phyloP scores from a whole-genome alignment of 2,329 filamentous ascomycete species.

The Claviceps purpurea region DNA sequence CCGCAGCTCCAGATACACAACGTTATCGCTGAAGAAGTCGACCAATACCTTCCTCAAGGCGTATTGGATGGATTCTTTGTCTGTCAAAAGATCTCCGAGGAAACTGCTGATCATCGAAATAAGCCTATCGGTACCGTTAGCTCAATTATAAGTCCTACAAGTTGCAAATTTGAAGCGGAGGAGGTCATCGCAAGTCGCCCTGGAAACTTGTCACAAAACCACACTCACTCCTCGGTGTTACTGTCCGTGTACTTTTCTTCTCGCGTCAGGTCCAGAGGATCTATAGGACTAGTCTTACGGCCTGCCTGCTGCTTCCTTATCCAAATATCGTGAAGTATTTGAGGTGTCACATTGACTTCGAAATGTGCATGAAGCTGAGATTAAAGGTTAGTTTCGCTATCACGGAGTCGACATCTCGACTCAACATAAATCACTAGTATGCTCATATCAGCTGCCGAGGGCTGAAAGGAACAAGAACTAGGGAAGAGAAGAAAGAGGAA shows the following conservation, averaged over 20 bases:
- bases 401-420: not conserved
- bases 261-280: conserved; percentile 58
- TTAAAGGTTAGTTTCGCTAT: not conserved
- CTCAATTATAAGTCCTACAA: too few relatives aligned
- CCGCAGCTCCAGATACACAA: conserved; percentile 66
- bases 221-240: conserved; percentile 51
- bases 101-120: conserved; percentile 68
- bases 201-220: not conserved
- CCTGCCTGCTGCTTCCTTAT: conserved; percentile 38
- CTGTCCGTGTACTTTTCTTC: conserved; percentile 53
- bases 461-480: not conserved
- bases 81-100: conserved; percentile 63
- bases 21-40: conserved; percentile 56
- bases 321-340: conserved; percentile 66
- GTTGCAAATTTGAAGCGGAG: too few relatives aligned
- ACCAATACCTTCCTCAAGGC: conserved; percentile 52
- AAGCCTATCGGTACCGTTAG: conserved; percentile 36
- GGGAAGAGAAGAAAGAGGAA: not conserved
- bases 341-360: conserved; percentile 61
- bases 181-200: not conserved
- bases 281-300: conserved; percentile 39
- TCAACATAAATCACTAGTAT: too few relatives aligned
- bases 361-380: conserved; percentile 65
- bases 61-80: conserved; percentile 42
- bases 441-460: too few relatives aligned